Evolutionary conservation across 1,284 basidiomycete species (phyloP).

Genomic region (Dichomitus squalens): DNA sequence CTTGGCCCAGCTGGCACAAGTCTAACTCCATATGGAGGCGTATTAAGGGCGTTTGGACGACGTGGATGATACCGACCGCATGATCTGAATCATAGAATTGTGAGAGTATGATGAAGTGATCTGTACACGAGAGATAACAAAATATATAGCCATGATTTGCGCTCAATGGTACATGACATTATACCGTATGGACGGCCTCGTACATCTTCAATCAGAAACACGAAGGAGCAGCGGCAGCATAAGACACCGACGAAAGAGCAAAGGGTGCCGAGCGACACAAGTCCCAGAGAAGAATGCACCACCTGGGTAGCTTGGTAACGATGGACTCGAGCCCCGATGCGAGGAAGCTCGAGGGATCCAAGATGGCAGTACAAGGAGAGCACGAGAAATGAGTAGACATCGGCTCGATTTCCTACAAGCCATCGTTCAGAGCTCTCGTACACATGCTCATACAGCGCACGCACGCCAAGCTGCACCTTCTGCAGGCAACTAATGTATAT

Average conservation of each 20-base stretch:
- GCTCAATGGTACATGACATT: neutral
- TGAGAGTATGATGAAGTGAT: too few relatives aligned
- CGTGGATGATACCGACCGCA: too few relatives aligned
- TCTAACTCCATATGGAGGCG: too few relatives aligned
- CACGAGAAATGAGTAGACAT: neutral
- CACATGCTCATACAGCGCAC: neutral
- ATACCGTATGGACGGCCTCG: neutral
- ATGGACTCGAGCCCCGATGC: neutral
- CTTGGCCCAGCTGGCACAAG: too few relatives aligned
- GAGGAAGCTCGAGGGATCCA: neutral
- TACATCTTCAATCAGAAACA: neutral
- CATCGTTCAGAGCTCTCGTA: neutral
- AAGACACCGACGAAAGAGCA: neutral
- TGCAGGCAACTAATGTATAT: conserved; percentile 24
- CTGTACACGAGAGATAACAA: too few relatives aligned
- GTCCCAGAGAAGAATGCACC: too few relatives aligned
- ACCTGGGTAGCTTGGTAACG: too few relatives aligned
- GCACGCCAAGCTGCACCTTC: too few relatives aligned
- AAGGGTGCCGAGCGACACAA: neutral
- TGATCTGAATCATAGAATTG: too few relatives aligned
- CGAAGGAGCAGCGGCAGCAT: neutral
- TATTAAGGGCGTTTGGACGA: too few relatives aligned
- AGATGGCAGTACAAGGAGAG: neutral
- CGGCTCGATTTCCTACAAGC: neutral
- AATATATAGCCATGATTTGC: neutral